Base-by-base conservation (phyloP, 2,329 filamentous ascomycete genomes). In the Thielaviopsis euricoi region DNA sequence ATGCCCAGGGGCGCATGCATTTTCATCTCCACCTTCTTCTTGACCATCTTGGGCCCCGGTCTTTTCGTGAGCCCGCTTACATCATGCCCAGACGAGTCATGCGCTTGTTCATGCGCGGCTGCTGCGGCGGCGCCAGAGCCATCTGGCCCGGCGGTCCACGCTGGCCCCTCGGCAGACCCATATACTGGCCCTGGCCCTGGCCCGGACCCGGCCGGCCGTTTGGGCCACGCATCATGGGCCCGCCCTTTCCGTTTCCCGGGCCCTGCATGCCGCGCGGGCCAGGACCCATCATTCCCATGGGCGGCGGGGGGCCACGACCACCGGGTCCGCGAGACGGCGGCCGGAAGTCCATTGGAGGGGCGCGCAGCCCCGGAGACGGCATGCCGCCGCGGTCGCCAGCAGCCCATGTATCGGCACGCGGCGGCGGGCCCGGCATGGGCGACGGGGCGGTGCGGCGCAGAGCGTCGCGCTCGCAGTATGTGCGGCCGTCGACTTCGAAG, bases 401-500 rank as follows among this genome's bases (percentile, higher is more conserved):
- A 15, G 33, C 25, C 52, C 52, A 55, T 19, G 52, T 43, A 29
- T 58, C 43, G 21, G 57, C 53, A 52, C 49, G 55, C 54, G 52
- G 43, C 49, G 50, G 33, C 33, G 58, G 37, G 3, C 37, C 37
- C 37, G 37, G 37, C 17, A n/a, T 17, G 17, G 40, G 19, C 12
- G 52, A 33, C 17, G 29, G 56, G 26, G 53, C 53, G 29, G 76
- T 70, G 46, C 78, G 71, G 56, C 76, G 74, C 68, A 83, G 83
- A 4, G 89, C 90, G 67, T 97, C 89, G 51, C 83, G 81, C 70
- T 97, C 91, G 69, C 91, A 98, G 67, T 86, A 95, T 0, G 86
- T 81, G 51, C 74, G 77, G 23, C 87, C 87, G 48, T 81, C 82
- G 63, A 95, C 85, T 68, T 97, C 90, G 65, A 93, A 96, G 69